A percentile compares a stretch with the other conserved stretches of the same genome.
These are phyloP conservation scores for Mesotaenium endlicherianum DNA, from an alignment of 139 green algal species.

Conservation along the genomic window DNA sequence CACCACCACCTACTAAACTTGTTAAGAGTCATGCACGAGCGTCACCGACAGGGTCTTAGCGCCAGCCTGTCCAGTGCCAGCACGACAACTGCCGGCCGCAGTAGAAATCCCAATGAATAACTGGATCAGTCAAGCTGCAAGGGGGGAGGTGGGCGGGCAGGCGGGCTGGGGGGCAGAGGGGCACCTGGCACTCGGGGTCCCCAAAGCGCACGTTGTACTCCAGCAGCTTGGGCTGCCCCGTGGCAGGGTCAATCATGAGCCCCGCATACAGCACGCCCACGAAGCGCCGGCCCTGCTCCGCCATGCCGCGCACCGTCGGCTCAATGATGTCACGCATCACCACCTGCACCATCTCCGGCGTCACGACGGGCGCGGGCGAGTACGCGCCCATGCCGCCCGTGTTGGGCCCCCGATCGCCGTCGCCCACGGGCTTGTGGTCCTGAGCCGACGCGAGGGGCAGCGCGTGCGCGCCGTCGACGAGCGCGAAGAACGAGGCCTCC, in stretches of 20 bases:
- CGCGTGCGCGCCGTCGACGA: conserved; percentile 82
- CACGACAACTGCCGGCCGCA: no score
- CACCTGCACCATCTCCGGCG: conserved; percentile 65
- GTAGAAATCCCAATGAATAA: no score
- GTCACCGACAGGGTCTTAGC: no score
- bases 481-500: conserved; percentile 94
- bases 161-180: no score
- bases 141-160: no score
- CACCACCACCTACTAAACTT: no score
- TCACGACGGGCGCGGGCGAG: conserved; percentile 91
- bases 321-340: conserved; percentile 85
- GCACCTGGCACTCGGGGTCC: conserved; percentile 96
- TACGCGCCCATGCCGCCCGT: conserved; percentile 98
- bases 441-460: conserved; percentile 60
- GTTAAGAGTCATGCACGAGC: no score
- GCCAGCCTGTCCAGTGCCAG: no score
- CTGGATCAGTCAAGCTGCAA: no score
- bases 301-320: conserved; percentile 85
- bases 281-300: conserved; percentile 78
- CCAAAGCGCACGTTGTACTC: conserved; percentile 98
- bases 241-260: conserved; percentile 91
- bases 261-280: conserved; percentile 91
- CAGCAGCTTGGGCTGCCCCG: conserved; percentile 76
- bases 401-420: conserved; percentile 96
- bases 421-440: conserved; percentile 92